These are phyloP conservation scores for Dryas octopetala DNA, from an alignment of 306 rosid genomes.

Conservation along the genomic window DNA sequence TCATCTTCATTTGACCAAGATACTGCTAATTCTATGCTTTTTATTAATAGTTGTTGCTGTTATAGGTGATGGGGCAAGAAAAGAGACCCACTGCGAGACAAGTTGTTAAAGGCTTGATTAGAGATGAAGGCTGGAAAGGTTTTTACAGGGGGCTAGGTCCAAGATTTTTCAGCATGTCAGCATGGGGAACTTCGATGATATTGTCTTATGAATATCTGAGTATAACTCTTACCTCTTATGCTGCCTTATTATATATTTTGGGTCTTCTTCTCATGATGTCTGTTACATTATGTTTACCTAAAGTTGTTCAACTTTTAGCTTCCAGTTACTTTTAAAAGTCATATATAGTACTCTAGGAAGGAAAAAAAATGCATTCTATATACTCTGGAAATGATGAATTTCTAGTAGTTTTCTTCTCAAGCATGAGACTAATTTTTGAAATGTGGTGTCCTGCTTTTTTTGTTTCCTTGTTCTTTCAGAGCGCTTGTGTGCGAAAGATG, in stretches of 20 bases:
- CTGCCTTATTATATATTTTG: not conserved
- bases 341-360: not conserved
- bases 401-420: not conserved
- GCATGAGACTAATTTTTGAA: no score
- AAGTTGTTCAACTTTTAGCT: not conserved
- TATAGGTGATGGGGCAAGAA: conserved; percentile 72
- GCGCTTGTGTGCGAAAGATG: conserved; percentile 79
- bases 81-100: conserved; percentile 62
- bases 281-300: not conserved
- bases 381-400: not conserved
- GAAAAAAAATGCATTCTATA: not conserved
- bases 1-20: conserved; percentile 14
- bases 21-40: conserved; percentile 13
- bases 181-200: conserved; percentile 98
- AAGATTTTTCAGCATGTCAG: conserved; percentile 90
- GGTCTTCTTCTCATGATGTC: not conserved
- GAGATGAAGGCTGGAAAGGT: conserved; percentile 92
- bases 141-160: conserved; percentile 91
- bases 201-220: conserved; percentile 87
- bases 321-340: not conserved
- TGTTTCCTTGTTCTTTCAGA: conserved; percentile 41
- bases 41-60: conserved; percentile 21
- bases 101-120: conserved; percentile 66
- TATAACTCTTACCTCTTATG: conserved; percentile 36
- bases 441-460: not conserved